These are phyloP conservation scores for Fusarium sp. DNA, from an alignment of 2,329 filamentous ascomycete genomes.

Conservation along the genomic window DNA sequence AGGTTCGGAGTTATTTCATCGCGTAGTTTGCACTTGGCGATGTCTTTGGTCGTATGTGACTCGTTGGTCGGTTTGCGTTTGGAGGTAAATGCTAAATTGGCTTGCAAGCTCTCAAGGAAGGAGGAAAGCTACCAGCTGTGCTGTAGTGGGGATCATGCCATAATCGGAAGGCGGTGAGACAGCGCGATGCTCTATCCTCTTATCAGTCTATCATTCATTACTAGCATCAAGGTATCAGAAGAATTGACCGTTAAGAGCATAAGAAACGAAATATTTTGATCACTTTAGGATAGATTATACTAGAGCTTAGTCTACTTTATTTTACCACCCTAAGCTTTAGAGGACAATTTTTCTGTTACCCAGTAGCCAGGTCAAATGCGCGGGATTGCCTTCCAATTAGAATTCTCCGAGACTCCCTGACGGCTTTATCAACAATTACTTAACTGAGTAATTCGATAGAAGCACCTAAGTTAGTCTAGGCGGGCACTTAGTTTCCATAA, in stretches of 20 bases:
- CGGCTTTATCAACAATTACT: neutral
- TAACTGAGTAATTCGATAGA: slow-evolving; percentile 12
- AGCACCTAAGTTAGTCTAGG: slow-evolving; percentile 22
- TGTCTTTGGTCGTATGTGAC: slow-evolving; percentile 9
- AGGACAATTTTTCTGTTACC: neutral
- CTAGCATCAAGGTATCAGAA: neutral
- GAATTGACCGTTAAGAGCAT: neutral
- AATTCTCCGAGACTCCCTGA: neutral
- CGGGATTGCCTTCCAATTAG: slow-evolving; percentile 14
- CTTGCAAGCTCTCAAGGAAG: slow-evolving; percentile 31
- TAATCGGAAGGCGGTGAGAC: slow-evolving; percentile 41
- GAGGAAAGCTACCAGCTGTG: slow-evolving; percentile 28
- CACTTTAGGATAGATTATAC: neutral
- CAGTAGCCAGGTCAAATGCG: slow-evolving; percentile 2
- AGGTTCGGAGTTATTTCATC: slow-evolving; percentile 13
- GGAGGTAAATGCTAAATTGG: slow-evolving; percentile 22
- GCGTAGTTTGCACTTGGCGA: slow-evolving; percentile 8
- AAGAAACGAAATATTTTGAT: neutral
- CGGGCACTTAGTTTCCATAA: neutral
- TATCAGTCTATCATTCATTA: slow-evolving; percentile 11
- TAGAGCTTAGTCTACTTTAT: neutral
- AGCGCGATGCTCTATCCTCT: neutral
- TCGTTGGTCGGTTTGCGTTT: slow-evolving; percentile 12
- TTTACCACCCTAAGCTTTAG: neutral
- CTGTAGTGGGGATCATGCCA: slow-evolving; percentile 28